phyloP scores from a whole-genome alignment of 768 basidiomycete genomes.

The Suillus subaureus region DNA sequence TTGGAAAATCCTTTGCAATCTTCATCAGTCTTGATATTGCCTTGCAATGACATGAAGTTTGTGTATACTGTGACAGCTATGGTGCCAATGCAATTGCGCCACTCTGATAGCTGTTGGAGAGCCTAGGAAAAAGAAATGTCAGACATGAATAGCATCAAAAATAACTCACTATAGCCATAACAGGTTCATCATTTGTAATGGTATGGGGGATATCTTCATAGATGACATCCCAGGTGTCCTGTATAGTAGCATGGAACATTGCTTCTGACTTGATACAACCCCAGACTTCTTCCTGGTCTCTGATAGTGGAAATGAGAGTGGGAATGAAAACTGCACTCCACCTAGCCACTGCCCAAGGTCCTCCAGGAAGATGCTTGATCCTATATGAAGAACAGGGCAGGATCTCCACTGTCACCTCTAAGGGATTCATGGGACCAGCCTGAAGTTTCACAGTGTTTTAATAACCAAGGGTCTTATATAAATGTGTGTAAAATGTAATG shows the following conservation, averaged over 20 bases:
- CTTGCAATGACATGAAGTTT: not conserved
- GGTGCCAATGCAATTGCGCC: not conserved
- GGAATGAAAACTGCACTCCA: not conserved
- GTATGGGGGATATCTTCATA: conserved; percentile 12
- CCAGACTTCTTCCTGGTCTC: not conserved
- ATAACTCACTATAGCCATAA: conserved; percentile 8
- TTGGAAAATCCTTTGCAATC: no score
- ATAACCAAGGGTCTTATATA: no score
- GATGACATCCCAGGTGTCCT: conserved; percentile 6
- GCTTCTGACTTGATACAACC: not conserved
- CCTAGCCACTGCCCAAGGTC: not conserved
- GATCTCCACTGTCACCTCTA: not conserved
- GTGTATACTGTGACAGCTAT: not conserved
- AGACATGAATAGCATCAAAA: not conserved
- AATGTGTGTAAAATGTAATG: no score
- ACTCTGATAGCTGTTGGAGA: not conserved
- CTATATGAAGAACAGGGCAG: not conserved
- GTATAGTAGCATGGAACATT: not conserved
- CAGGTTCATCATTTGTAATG: conserved; percentile 8
- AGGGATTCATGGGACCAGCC: not conserved
- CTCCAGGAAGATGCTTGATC: not conserved
- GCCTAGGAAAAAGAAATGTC: not conserved
- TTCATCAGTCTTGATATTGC: not conserved
- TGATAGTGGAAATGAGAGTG: not conserved
- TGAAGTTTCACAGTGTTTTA: no score